Percentiles rank a stretch among this genome's conserved stretches.
Conservation (phyloP, 805 yeast genomes). For the Cyberlindnera euphorbiiphila region DNA sequence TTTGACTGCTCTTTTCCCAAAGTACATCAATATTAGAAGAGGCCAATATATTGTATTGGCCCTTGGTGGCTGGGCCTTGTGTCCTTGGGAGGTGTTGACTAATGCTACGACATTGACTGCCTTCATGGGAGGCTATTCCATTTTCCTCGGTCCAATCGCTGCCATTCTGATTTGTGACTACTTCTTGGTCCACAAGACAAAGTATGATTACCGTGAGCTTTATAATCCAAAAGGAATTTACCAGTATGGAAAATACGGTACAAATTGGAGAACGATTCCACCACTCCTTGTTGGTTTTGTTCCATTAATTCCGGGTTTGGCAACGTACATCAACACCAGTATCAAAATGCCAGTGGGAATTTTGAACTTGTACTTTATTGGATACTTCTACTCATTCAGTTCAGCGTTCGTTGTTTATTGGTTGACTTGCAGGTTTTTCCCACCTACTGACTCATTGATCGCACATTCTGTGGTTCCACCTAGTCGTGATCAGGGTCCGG, state of each 20-base stretch:
- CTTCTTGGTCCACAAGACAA: constrained; percentile 14
- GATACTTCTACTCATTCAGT: constrained; percentile 16
- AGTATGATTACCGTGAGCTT: constrained; percentile 8
- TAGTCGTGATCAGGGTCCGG: constrained; percentile 1
- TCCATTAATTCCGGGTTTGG: constrained; percentile 17
- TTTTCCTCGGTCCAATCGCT: constrained; percentile 18
- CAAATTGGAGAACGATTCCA: constrained; percentile 15
- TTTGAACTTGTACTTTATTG: constrained; percentile 14
- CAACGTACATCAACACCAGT: constrained; percentile 13
- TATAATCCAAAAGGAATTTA: constrained; percentile 13
- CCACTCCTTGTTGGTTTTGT: constrained; percentile 15
- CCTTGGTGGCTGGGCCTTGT: constrained; percentile 18
- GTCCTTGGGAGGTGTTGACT: constrained; percentile 18
- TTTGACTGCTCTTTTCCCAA: constrained; percentile 60
- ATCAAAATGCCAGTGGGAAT: constrained; percentile 8
- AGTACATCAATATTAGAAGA: constrained; percentile 64
- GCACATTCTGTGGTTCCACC: constrained; percentile 11
- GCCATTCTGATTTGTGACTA: constrained; percentile 17
- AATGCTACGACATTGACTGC: constrained; percentile 17
- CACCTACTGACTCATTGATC: constrained; percentile 9
- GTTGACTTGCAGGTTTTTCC: constrained; percentile 11
- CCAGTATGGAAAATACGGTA: constrained; percentile 12
- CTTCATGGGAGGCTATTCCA: constrained; percentile 19
- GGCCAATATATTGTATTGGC: constrained; percentile 15
- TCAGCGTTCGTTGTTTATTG: constrained; percentile 11